A percentile compares a stretch with the other conserved stretches of the same genome.
Evolutionary conservation across 768 basidiomycete species (phyloP).

Genomic region (Leccinum imitatum): DNA sequence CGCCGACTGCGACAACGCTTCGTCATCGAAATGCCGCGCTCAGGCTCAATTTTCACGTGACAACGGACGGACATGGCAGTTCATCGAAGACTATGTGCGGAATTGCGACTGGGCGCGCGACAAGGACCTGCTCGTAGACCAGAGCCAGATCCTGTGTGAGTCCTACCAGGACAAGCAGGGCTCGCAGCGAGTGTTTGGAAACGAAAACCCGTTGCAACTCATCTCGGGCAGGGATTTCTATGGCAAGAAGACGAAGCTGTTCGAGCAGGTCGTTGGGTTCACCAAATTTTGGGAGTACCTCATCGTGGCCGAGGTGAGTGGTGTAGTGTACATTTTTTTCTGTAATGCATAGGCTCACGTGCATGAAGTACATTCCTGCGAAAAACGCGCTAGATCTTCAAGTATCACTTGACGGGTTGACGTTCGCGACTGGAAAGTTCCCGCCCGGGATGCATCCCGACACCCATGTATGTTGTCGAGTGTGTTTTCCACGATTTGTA

Average conservation of each 20-base stretch:
- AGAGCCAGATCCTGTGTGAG: slow-evolving; percentile 91
- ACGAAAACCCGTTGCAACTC: slow-evolving; percentile 70
- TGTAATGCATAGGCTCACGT: slow-evolving; percentile 38
- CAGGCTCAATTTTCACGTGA: slow-evolving; percentile 73
- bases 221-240: slow-evolving; percentile 72
- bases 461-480: slow-evolving; percentile 66
- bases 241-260: slow-evolving; percentile 75
- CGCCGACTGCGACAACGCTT: slow-evolving; percentile 52
- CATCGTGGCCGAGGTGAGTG: slow-evolving; percentile 86
- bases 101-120: slow-evolving; percentile 94
- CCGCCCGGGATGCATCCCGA: slow-evolving; percentile 88
- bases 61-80: slow-evolving; percentile 74
- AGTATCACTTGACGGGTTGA: slow-evolving; percentile 87
- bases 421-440: slow-evolving; percentile 85
- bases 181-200: slow-evolving; percentile 57
- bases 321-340: not conserved
- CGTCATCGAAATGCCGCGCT: slow-evolving; percentile 59
- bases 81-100: slow-evolving; percentile 82
- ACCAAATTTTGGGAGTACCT: slow-evolving; percentile 98
- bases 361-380: slow-evolving; percentile 47
- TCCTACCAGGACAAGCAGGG: slow-evolving; percentile 82
- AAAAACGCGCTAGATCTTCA: slow-evolving; percentile 68
- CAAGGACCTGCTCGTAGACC: slow-evolving; percentile 72
- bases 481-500: not conserved
- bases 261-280: slow-evolving; percentile 89